These are phyloP conservation scores for Populus euphratica DNA, from an alignment of 345 rosid species.

Conservation along the genomic window DNA sequence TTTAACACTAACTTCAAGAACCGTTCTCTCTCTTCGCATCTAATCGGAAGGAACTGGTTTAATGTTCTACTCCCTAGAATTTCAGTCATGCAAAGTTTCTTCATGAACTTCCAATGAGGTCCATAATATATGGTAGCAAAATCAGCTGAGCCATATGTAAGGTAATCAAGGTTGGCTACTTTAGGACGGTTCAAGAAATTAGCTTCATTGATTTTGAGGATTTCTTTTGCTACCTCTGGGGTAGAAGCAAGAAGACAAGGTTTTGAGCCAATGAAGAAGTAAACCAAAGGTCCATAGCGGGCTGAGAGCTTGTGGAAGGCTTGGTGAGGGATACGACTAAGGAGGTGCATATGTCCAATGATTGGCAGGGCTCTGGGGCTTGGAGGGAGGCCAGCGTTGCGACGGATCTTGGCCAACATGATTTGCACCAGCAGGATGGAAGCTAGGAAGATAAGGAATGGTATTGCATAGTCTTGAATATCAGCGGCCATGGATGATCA, in stretches of 20 bases:
- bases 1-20: conserved; percentile 34
- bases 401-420: conserved; percentile 13
- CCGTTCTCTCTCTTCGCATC: conserved; percentile 42
- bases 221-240: conserved; percentile 48
- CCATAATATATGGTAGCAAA: conserved; percentile 67
- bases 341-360: conserved; percentile 71
- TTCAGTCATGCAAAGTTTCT: conserved; percentile 64
- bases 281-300: conserved; percentile 55
- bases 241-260: conserved; percentile 63
- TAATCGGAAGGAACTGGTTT: conserved; percentile 39
- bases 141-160: conserved; percentile 72
- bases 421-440: conserved; percentile 22
- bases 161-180: conserved; percentile 52
- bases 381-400: conserved; percentile 42
- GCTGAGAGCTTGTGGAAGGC: conserved; percentile 60
- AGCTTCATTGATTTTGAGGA: conserved; percentile 56
- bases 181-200: conserved; percentile 55
- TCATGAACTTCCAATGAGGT: conserved; percentile 73
- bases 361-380: conserved; percentile 57
- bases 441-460: conserved; percentile 22
- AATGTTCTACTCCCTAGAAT: conserved; percentile 52
- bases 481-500: conserved; percentile 22
- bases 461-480: conserved; percentile 17
- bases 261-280: conserved; percentile 65
- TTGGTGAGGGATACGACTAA: conserved; percentile 56